A percentile compares a stretch with the other conserved stretches of the same genome.
Conservation (phyloP, 192 early-diverging fungal genomes). For the Rhizoclosmatium globosum region DNA sequence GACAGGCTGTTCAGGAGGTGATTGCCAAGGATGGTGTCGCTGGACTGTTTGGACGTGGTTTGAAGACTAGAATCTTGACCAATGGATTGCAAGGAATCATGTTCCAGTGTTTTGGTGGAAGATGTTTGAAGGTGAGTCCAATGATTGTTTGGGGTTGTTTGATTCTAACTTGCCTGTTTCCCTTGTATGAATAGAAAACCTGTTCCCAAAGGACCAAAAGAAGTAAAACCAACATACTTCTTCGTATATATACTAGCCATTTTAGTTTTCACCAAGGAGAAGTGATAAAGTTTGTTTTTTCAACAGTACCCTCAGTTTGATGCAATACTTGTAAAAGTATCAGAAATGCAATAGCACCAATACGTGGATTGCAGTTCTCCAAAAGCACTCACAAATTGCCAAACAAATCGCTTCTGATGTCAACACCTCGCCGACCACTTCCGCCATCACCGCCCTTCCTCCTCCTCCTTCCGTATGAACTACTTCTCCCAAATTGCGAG, state of each 20-base stretch:
- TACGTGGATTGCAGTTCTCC: background rate
- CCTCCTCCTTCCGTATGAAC: background rate
- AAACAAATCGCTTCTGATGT: too few relatives aligned
- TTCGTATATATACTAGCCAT: too few relatives aligned
- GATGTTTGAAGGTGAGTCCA: constrained; percentile 25
- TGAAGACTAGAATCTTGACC: constrained; percentile 52
- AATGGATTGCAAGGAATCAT: constrained; percentile 57
- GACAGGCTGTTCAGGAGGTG: constrained; percentile 47
- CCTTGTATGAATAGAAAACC: background rate
- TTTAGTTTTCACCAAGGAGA: too few relatives aligned
- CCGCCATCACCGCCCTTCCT: background rate
- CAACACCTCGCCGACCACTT: background rate
- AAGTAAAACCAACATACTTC: background rate
- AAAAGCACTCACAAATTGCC: background rate
- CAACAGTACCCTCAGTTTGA: too few relatives aligned
- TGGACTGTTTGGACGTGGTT: constrained; percentile 54
- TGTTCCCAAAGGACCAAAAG: constrained; percentile 2
- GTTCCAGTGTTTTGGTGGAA: constrained; percentile 56
- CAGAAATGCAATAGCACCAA: too few relatives aligned
- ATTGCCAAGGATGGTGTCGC: constrained; percentile 54
- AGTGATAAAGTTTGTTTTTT: too few relatives aligned
- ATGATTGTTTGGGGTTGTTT: background rate
- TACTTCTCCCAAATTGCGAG: background rate
- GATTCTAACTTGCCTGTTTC: background rate
- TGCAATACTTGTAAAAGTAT: too few relatives aligned